Percentiles rank a stretch among this genome's conserved stretches.
Conservation (phyloP, 2,329 filamentous ascomycete genomes). For the Coccinonectria pachysandricola region DNA sequence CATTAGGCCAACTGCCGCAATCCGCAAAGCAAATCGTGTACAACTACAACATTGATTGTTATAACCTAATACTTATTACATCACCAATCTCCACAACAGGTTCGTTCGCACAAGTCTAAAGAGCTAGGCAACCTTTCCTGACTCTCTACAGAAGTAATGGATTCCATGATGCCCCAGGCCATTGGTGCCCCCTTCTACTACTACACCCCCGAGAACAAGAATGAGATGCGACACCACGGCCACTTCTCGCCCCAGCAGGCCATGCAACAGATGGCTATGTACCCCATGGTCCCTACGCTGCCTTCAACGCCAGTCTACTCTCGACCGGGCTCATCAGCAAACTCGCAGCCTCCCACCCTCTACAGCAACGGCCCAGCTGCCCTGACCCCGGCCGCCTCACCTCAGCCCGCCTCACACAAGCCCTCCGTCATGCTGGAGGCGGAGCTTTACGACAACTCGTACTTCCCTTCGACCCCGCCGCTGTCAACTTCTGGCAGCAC, state of each 20-base stretch:
- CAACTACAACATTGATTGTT: constrained; percentile 10
- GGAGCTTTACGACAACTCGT: constrained; percentile 58
- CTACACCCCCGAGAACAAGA: constrained; percentile 68
- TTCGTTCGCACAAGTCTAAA: constrained; percentile 8
- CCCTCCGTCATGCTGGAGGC: constrained; percentile 71
- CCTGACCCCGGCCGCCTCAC: constrained; percentile 68
- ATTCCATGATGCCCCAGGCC: constrained; percentile 46
- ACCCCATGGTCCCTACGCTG: constrained; percentile 45
- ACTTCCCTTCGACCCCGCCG: constrained; percentile 77
- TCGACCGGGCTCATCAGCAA: constrained; percentile 53
- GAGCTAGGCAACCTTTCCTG: constrained; percentile 15
- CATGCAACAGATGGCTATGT: constrained; percentile 39
- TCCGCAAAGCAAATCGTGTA: constrained; percentile 16
- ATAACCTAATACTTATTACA: constrained; percentile 19
- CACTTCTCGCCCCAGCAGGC: constrained; percentile 58
- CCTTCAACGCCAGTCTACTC: constrained; percentile 56
- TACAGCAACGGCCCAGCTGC: constrained; percentile 49
- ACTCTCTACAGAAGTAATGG: constrained; percentile 50
- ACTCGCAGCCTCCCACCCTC: constrained; percentile 51
- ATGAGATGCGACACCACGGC: constrained; percentile 57
- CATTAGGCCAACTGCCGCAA: constrained; percentile 15
- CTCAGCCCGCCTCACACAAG: constrained; percentile 64
- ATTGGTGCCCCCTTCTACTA: constrained; percentile 77
- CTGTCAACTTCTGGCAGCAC: constrained; percentile 77
- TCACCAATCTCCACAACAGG: constrained; percentile 3